Evolutionary conservation across 164 flowering plant species (phyloP), one percentile per base, ranked within the genome.

Genomic region (Piper betle): DNA sequence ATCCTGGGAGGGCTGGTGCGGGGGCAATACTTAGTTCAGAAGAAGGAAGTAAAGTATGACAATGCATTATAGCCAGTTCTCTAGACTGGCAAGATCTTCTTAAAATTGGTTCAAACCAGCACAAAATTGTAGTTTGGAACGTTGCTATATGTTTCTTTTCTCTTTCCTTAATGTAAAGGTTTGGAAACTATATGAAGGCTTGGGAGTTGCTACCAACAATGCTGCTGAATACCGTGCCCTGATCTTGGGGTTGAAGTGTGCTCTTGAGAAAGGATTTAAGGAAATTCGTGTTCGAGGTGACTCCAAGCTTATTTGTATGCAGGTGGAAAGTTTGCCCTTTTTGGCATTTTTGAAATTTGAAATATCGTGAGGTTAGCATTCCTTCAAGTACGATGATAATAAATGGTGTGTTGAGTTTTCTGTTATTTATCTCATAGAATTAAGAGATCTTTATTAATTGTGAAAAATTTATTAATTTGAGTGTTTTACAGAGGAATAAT

Each of bases 1-100:
- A 94, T 75, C 97, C 99, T 65, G 97, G 97, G 68, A 79, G 20
- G 72, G 85, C 93, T 72, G 97, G 96, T 62, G 95, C 97, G 48
- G 97, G 90, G 63, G 99, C 86, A 68, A 70, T 93, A 38, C 68
- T 93, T 62, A 82, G 89, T 54, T 69, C 83, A 18, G 79, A 71
- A 52, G 82, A 84, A 84, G 96, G 96, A 67, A 80, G 72, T 63
- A 33, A 82, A 90, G 97, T 86, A 82, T 16, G 53, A 8, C 37
- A 33, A 1, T 15, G 5, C 52, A 15, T 25, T 39, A 39, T 12
- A 10, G 50, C 50, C 15, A 46, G 15, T 46, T 46, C 50, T 5
- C 12, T 9, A 46, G 12, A 46, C 15, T 46, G 50, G 3, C 50
- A 46, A 15, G 11, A 46, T 46, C 50, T 8, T 2, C 50, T 9